Conservation (phyloP, 2,329 filamentous ascomycete species). For the Aspergillus caelatus region DNA sequence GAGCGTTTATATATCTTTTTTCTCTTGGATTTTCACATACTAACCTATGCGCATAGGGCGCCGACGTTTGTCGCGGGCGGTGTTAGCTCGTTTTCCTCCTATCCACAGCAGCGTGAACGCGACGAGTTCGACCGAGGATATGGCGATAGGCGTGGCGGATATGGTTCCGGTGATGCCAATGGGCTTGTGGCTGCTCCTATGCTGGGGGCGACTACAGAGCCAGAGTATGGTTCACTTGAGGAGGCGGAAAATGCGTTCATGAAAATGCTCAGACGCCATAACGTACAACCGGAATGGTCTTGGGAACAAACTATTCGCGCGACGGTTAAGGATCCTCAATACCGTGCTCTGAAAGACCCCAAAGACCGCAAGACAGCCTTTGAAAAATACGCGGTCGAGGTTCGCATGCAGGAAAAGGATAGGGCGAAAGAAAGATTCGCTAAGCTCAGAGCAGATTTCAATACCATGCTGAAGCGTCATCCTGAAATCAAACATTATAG, state of each 20-base stretch:
- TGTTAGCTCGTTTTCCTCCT: constrained; percentile 46
- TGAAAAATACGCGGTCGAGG: constrained; percentile 90
- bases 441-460: constrained; percentile 91
- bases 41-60: constrained; percentile 46
- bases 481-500: constrained; percentile 97
- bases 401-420: constrained; percentile 90
- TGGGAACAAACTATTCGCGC: constrained; percentile 89
- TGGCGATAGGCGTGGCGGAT: constrained; percentile 51
- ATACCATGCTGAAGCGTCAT: constrained; percentile 92
- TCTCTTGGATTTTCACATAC: constrained; percentile 22
- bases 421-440: constrained; percentile 88
- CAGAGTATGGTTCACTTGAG: constrained; percentile 76
- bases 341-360: constrained; percentile 88
- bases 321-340: constrained; percentile 88
- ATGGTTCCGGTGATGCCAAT: constrained; percentile 45
- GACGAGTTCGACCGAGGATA: constrained; percentile 52
- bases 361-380: constrained; percentile 88
- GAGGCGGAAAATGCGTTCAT: constrained; percentile 92
- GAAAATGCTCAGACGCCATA: constrained; percentile 82
- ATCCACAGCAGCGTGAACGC: constrained; percentile 49
- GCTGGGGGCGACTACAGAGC: constrained; percentile 58
- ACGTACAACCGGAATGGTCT: constrained; percentile 86
- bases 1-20: too few species aligned
- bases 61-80: constrained; percentile 64
- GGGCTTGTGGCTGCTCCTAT: constrained; percentile 42